Base-by-base conservation (phyloP, 208 protist genomes). In the Zelonia costaricensis region DNA sequence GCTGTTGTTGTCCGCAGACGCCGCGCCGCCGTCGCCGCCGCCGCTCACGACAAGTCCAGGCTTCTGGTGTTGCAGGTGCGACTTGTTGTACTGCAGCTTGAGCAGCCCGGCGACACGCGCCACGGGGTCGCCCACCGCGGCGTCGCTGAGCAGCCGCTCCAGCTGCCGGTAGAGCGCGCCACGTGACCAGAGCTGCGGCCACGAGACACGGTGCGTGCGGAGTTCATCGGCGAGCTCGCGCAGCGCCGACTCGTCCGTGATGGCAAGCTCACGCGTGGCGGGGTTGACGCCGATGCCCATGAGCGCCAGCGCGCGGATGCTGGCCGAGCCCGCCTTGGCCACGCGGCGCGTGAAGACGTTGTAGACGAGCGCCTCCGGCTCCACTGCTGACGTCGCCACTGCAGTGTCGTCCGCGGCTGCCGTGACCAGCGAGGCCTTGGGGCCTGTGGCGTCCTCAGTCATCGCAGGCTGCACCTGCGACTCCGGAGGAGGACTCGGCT, bases 341-440 rank as follows among this genome's bases (percentile, higher is more conserved):
- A 95, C 76, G 44, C 90, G 86, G 3, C 84, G 77, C 13, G 86
- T 95, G 72, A 95, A 95, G 23, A 91, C 62, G 63, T 95, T 95
- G 61, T 82, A 92, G 5, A 95, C 76, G 27, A 92, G 62, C 10
- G 55, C 45, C 6, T 62, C 66, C 1, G 56, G 10, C 23, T 64
- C 56, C 23, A 33, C 35, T 12, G 47, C 22, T 39, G 22, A 36
- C 20, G 33, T 28, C 18, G n/a, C 18, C n/a, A 27, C 33, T n/a
- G 39, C 4, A 5, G 39, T 18, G 39, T n/a, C 39, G 10, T 44
- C 39, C 4, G 5, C 39, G 39, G 7, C 16, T 5, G 7, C 15
- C 9, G 6, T 15, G 39, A 10, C 5, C 33, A 13, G 33, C 5
- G 5, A 10, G 10, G 33, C 8, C 8, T 5, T 38, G 33, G 33